Conservation (phyloP, 129 eudicot genomes). For the Saussurea involucrata region DNA sequence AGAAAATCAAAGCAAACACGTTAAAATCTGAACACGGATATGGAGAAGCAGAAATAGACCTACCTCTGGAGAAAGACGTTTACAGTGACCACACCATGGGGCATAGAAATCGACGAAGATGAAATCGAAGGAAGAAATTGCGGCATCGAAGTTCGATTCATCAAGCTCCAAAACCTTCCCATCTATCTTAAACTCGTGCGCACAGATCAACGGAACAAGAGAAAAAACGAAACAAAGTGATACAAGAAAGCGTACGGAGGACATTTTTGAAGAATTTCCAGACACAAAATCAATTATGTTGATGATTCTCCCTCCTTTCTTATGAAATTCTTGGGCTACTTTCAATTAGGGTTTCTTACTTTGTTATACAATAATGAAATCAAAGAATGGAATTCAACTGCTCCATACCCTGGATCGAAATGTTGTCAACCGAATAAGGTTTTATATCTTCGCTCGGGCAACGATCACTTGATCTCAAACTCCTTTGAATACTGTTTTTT, state of each 20-base stretch:
- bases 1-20: neutral
- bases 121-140: constrained; percentile 77
- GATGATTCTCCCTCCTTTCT: neutral
- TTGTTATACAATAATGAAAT: neutral
- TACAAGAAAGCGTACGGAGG: neutral
- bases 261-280: neutral
- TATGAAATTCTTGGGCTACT: neutral
- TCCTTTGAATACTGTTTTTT: neutral
- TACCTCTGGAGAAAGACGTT: constrained; percentile 95
- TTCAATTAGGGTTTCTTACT: neutral
- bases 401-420: neutral
- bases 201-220: constrained; percentile 16
- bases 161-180: constrained; percentile 82
- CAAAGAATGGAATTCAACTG: neutral
- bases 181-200: constrained; percentile 44
- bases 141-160: constrained; percentile 83
- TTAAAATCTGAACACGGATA: neutral
- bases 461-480: neutral
- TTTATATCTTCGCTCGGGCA: neutral
- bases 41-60: neutral
- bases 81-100: constrained; percentile 99
- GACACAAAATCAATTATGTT: neutral
- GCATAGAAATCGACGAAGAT: constrained; percentile 93
- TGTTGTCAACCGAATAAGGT: neutral
- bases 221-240: constrained; percentile 18